Conservation (phyloP, 805 yeast species). For the Yueomyces sinensis region DNA sequence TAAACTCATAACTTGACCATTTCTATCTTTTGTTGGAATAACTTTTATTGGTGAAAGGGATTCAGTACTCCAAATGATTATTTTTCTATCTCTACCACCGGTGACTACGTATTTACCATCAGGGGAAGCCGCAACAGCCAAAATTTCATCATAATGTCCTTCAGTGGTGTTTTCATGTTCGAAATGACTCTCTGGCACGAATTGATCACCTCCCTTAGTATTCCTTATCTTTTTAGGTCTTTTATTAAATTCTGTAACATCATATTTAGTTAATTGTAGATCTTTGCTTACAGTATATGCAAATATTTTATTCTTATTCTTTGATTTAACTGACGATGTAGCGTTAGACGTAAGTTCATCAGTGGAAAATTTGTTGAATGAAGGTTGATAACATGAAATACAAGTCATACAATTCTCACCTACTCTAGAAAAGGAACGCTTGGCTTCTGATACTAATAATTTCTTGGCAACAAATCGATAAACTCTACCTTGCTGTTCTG, state of each 20-base stretch:
- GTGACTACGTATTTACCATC: constrained; percentile 85
- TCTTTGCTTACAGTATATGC: constrained; percentile 78
- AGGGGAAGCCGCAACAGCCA: constrained; percentile 69
- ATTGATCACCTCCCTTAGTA: constrained; percentile 45
- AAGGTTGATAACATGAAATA: constrained; percentile 25
- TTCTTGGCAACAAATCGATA: constrained; percentile 53
- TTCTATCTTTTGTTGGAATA: constrained; percentile 57
- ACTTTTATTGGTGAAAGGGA: constrained; percentile 63
- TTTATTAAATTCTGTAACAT: constrained; percentile 36
- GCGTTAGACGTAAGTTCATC: constrained; percentile 1
- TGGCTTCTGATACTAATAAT: constrained; percentile 29
- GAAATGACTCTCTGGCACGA: constrained; percentile 23
- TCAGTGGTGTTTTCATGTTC: constrained; percentile 39
- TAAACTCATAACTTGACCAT: constrained; percentile 59
- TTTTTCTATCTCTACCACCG: constrained; percentile 74
- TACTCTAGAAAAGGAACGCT: constrained; percentile 38
- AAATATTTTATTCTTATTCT: constrained; percentile 41
- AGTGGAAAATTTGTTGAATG: constrained; percentile 19
- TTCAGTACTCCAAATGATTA: constrained; percentile 79
- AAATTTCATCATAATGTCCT: constrained; percentile 68
- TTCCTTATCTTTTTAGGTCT: constrained; percentile 58
- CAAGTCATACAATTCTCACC: constrained; percentile 45
- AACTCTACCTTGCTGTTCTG: constrained; percentile 75
- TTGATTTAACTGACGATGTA: constrained; percentile 22
- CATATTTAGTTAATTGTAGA: constrained; percentile 70